Base-by-base conservation (phyloP, 768 basidiomycete genomes). In the Russula emetica region DNA sequence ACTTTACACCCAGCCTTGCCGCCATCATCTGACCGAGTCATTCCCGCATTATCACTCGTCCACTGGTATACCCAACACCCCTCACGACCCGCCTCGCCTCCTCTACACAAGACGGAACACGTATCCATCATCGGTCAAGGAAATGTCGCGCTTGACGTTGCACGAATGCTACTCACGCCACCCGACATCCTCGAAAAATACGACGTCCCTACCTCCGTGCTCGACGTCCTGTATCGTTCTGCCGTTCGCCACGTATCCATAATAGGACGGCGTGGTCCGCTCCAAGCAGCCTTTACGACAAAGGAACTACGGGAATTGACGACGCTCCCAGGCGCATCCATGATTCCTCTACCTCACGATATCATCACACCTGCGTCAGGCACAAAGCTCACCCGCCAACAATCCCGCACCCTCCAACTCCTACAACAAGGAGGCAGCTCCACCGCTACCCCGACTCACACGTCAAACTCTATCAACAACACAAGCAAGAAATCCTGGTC, bases 41-140 rank as follows among this genome's bases (percentile, higher is more conserved):
- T 87, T 2, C 84, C 93, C 1, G 94, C 94, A 0, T 79, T 97
- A 3, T 85, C 83, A 0, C 75, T 99, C 49, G 94, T 99, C 1
- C 90, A 94, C 68, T 98, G 94, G 95, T 98, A 99, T 77, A 98
- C 96, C 14, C 86, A 83, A 53, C 94, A 98, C 73, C 95, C 95
- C 1, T 85, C 85, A 10, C 77, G 78, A 11, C 79, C 82, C 0
- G 72, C 80, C 0, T 79, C 88, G 0, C 86, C 88, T 1, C 78
- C 85, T 0, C 80, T 94, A 2, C 83, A 90, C 34, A 80, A 80
- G 45, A 75, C 84, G 4, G 72, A 79, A 2, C 89, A 95, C 68
- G 85, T 95, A 32, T 85, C 91, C 1, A 76, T 99, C 59, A 87
- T 98, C 50, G 96, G 97, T 0, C 92, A 94, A 66, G 96, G 96